Evolutionary conservation across 192 early-diverging fungal species (phyloP).

Genomic region (Backusella psychrophila): DNA sequence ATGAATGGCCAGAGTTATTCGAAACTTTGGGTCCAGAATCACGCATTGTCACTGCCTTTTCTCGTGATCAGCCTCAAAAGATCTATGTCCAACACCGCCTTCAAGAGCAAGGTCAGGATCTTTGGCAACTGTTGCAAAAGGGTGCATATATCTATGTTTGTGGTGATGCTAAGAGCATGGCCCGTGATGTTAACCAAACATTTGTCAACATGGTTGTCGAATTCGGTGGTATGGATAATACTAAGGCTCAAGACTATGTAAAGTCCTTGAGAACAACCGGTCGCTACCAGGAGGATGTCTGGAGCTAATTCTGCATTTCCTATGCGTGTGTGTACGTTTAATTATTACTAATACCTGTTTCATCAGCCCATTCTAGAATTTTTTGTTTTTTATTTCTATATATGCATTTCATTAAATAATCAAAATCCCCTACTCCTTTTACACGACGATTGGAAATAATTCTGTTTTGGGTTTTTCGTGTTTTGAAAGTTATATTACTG

Average conservation of each 20-base stretch:
- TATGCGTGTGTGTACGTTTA: background rate
- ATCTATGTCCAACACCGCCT: conserved; percentile 96
- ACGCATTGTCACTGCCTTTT: conserved; percentile 87
- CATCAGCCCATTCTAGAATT: background rate
- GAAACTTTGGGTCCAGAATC: conserved; percentile 48
- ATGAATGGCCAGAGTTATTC: conserved; percentile 75
- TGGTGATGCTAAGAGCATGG: conserved; percentile 98
- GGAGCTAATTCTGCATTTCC: conserved; percentile 48
- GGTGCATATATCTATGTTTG: conserved; percentile 88
- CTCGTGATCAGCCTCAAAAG: conserved; percentile 76
- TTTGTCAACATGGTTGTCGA: conserved; percentile 68
- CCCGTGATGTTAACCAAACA: conserved; percentile 78
- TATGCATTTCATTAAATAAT: conserved; percentile 1
- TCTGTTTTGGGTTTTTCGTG: no score
- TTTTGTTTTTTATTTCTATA: background rate
- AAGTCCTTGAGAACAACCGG: conserved; percentile 80
- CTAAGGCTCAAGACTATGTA: conserved; percentile 73
- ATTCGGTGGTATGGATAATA: conserved; percentile 65
- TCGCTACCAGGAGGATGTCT: conserved; percentile 95
- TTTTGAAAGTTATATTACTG: no score
- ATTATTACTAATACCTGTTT: background rate
- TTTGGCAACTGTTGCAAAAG: conserved; percentile 81
- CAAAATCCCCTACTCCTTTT: background rate
- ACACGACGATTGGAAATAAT: no score
- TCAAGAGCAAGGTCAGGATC: conserved; percentile 61